These are phyloP conservation scores for Ceratobasidium sp. DNA, from an alignment of 1,284 basidiomycete genomes.

Conservation along the genomic window DNA sequence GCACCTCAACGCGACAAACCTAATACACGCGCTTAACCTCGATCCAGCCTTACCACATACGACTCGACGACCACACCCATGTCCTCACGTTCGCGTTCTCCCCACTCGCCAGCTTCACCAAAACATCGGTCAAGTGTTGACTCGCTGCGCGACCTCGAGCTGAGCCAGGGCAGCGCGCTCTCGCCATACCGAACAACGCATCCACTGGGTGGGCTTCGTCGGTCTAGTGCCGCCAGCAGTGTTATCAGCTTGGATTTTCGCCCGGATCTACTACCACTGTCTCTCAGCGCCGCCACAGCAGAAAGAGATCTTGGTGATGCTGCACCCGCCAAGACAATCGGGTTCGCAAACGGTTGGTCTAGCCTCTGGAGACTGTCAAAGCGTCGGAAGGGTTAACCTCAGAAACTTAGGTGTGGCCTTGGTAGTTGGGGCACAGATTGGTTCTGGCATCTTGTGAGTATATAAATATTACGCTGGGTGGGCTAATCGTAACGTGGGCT, in stretches of 20 bases:
- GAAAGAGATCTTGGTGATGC: constrained; percentile 57
- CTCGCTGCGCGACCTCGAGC: constrained; percentile 77
- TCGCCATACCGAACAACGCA: constrained; percentile 36
- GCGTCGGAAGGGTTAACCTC: constrained; percentile 5
- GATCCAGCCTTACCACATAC: constrained; percentile 3
- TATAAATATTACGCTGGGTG: constrained; percentile 2
- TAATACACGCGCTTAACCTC: constrained; percentile 13
- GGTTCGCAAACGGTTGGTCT: constrained; percentile 72
- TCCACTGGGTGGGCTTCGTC: constrained; percentile 49
- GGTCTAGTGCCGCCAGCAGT: constrained; percentile 51
- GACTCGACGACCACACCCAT: constrained; percentile 35
- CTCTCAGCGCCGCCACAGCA: constrained; percentile 73
- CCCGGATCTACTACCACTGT: constrained; percentile 75
- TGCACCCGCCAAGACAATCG: constrained; percentile 72
- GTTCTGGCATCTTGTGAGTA: constrained; percentile 87
- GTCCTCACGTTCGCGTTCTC: constrained; percentile 40
- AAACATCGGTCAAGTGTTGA: constrained; percentile 61
- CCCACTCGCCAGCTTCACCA: constrained; percentile 54
- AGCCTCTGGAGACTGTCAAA: constrained; percentile 19
- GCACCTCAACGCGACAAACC: constrained; percentile 4
- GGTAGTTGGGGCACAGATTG: constrained; percentile 85
- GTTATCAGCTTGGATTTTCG: constrained; percentile 75
- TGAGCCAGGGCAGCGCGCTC: constrained; percentile 62
- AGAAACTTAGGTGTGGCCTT: constrained; percentile 74
- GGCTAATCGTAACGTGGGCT: not conserved